Evolutionary conservation across 805 yeast genomes (phyloP).

Genomic region (Teunomyces pallodes): DNA sequence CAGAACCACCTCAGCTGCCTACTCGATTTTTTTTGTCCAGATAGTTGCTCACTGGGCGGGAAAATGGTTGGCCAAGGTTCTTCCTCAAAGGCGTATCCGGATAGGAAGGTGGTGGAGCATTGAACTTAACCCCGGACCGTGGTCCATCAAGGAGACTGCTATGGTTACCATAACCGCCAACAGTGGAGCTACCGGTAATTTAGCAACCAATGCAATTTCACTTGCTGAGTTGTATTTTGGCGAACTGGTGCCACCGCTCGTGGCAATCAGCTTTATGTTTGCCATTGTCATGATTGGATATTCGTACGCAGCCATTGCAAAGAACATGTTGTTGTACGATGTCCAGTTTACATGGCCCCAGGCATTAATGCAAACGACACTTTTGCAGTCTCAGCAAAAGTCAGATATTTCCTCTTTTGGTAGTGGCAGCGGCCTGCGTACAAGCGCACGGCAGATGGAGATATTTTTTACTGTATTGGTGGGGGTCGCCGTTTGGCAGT

Average conservation of each 20-base stretch:
- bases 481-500: conserved; percentile 44
- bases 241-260: conserved; percentile 30
- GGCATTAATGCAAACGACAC: conserved; percentile 51
- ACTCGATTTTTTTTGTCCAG: conserved; percentile 52
- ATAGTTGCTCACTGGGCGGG: conserved; percentile 49
- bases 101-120: conserved; percentile 21
- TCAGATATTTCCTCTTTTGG: no score
- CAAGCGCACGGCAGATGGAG: conserved; percentile 27
- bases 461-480: conserved; percentile 35
- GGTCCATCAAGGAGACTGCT: conserved; percentile 54
- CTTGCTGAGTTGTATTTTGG: conserved; percentile 45
- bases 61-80: conserved; percentile 38
- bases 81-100: conserved; percentile 33
- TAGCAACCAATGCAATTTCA: conserved; percentile 48
- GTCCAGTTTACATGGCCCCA: conserved; percentile 49
- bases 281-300: conserved; percentile 53
- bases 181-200: conserved; percentile 51
- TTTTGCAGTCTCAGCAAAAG: conserved; percentile 31
- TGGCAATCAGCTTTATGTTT: conserved; percentile 48
- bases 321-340: conserved; percentile 44
- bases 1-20: conserved; percentile 47
- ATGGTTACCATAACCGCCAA: conserved; percentile 52
- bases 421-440: no score
- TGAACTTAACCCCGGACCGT: conserved; percentile 52
- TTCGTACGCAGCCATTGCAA: conserved; percentile 52